A percentile compares a stretch with the other conserved stretches of the same genome.
Evolutionary conservation across 2,329 filamentous ascomycete species (phyloP).

Genomic region (Plectosphaerella sp.): DNA sequence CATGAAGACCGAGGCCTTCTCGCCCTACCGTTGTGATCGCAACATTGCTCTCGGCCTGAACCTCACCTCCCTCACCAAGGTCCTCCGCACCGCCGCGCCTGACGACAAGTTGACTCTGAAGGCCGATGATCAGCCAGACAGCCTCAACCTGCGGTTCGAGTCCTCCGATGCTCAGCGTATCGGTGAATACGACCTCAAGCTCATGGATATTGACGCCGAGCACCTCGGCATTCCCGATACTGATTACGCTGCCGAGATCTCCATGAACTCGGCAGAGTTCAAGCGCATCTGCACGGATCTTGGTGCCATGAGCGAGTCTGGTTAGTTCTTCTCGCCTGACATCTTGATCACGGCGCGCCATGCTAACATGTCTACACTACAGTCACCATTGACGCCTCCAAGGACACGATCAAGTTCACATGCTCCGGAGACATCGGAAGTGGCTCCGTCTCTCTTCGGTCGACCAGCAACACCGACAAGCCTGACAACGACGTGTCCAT

Average conservation of each 20-base stretch:
- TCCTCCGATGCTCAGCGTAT: slow-evolving; percentile 81
- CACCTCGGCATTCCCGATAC: slow-evolving; percentile 98
- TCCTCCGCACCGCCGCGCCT: slow-evolving; percentile 88
- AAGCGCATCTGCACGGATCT: slow-evolving; percentile 92
- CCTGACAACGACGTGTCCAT: slow-evolving; percentile 82
- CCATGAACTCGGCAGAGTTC: slow-evolving; percentile 87
- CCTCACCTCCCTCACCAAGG: slow-evolving; percentile 92
- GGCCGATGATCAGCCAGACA: slow-evolving; percentile 94
- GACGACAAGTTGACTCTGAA: slow-evolving; percentile 95
- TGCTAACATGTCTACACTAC: slow-evolving; percentile 7
- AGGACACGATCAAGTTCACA: slow-evolving; percentile 95
- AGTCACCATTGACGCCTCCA: slow-evolving; percentile 95
- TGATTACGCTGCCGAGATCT: slow-evolving; percentile 90
- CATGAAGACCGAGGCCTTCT: slow-evolving; percentile 92
- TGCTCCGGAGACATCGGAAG: slow-evolving; percentile 95
- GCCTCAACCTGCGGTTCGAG: slow-evolving; percentile 94
- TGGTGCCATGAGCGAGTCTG: slow-evolving; percentile 88
- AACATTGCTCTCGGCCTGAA: slow-evolving; percentile 99
- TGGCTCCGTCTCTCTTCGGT: slow-evolving; percentile 86
- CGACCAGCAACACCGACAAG: slow-evolving; percentile 86
- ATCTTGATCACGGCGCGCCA: neutral
- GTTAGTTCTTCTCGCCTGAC: slow-evolving; percentile 48
- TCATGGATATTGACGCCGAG: slow-evolving; percentile 99
- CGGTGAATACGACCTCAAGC: slow-evolving; percentile 98
- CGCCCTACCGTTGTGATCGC: slow-evolving; percentile 94